A percentile compares a stretch with the other conserved stretches of the same genome.
Conservation (phyloP, 1,139 yeast species). For the Geotrichum aggregatum region DNA sequence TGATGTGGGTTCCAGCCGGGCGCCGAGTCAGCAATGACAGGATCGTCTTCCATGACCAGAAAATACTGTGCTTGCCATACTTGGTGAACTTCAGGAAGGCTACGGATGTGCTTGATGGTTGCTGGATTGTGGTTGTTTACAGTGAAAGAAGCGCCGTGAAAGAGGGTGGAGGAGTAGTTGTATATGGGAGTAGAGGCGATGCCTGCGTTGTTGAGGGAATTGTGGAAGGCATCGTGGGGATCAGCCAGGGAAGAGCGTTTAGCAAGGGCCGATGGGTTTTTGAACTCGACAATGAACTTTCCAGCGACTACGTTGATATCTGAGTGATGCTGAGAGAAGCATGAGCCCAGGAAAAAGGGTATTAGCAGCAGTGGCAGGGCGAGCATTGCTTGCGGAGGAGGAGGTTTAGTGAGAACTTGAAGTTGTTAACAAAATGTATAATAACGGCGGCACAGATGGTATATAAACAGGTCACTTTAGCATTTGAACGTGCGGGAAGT, state of each 20-base stretch:
- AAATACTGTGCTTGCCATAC: slow-evolving; percentile 21
- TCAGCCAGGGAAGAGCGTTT: not conserved
- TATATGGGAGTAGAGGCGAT: slow-evolving; percentile 10
- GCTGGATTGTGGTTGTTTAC: not conserved
- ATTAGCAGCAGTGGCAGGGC: not conserved
- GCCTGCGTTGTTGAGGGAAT: slow-evolving; percentile 10
- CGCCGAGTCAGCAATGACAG: not conserved
- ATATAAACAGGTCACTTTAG: too few species aligned
- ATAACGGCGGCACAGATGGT: too few species aligned
- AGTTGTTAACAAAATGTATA: too few species aligned
- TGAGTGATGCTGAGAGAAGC: not conserved
- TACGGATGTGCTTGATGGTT: slow-evolving; percentile 6
- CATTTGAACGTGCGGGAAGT: too few species aligned
- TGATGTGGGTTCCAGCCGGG: slow-evolving; percentile 27
- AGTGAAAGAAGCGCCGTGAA: slow-evolving; percentile 20
- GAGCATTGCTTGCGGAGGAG: too few species aligned
- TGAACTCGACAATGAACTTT: slow-evolving; percentile 19
- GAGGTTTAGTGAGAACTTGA: too few species aligned
- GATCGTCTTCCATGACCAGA: slow-evolving; percentile 7
- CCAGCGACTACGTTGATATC: slow-evolving; percentile 16
- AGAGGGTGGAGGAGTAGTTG: slow-evolving; percentile 14
- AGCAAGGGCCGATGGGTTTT: slow-evolving; percentile 4
- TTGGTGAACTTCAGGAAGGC: slow-evolving; percentile 16
- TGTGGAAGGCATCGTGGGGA: slow-evolving; percentile 10
- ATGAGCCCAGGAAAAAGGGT: not conserved